These are phyloP conservation scores for Thoreauomyces humboldtii DNA, from an alignment of 192 early-diverging fungal species.

Conservation along the genomic window DNA sequence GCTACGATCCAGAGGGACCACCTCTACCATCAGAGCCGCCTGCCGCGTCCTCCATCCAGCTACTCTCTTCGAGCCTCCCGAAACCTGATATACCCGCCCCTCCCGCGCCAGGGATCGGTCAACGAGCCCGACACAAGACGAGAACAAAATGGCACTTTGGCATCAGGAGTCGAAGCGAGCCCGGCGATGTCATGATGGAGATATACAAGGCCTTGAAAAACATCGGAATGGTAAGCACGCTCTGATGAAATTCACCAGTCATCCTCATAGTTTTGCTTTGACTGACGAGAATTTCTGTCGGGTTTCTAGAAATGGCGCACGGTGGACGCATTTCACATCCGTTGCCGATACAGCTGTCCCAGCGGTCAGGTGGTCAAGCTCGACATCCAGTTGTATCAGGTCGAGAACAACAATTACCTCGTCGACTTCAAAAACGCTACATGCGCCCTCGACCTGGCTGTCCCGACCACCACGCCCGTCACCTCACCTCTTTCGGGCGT, in stretches of 20 bases:
- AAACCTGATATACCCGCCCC: constrained; percentile 7
- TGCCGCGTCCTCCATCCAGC: constrained; percentile 36
- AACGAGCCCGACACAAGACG: constrained; percentile 36
- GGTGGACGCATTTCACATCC: constrained; percentile 82
- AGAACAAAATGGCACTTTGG: constrained; percentile 98
- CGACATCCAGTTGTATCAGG: constrained; percentile 91
- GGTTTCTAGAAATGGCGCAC: constrained; percentile 76
- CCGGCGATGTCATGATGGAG: constrained; percentile 95
- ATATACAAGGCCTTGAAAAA: constrained; percentile 91
- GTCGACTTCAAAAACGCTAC: constrained; percentile 91
- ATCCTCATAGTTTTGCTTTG: no score
- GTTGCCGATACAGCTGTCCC: constrained; percentile 8
- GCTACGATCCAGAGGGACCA: neutral
- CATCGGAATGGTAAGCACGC: constrained; percentile 75
- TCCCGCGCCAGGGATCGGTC: constrained; percentile 2
- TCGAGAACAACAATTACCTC: constrained; percentile 88
- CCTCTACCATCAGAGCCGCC: constrained; percentile 30
- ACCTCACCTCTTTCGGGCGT: no score
- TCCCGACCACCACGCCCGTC: constrained; percentile 31
- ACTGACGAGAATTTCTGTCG: no score
- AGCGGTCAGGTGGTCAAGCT: constrained; percentile 66
- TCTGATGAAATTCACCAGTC: no score
- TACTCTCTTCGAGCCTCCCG: constrained; percentile 58
- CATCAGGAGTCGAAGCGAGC: constrained; percentile 86
- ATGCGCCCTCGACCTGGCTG: constrained; percentile 3